These are phyloP conservation scores for Tephrocybe rancida DNA, from an alignment of 768 basidiomycete genomes.

Conservation along the genomic window DNA sequence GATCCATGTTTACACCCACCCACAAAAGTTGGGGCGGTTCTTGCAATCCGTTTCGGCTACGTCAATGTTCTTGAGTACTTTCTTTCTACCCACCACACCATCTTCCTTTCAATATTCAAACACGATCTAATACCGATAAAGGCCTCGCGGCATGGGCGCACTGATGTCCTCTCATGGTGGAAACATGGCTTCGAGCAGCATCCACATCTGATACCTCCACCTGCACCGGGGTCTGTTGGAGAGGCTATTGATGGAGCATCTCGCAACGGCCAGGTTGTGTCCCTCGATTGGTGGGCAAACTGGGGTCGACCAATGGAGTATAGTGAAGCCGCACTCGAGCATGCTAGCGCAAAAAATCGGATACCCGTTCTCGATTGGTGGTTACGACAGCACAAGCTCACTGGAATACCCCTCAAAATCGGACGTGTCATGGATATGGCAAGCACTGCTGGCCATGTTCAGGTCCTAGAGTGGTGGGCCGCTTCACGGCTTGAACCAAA, in stretches of 20 bases:
- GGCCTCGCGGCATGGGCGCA: conserved; percentile 77
- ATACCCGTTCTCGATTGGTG: conserved; percentile 85
- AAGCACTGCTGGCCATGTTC: conserved; percentile 73
- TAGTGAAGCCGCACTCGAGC: conserved; percentile 78
- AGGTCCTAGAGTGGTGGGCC: conserved; percentile 86
- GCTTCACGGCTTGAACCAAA: conserved; percentile 75
- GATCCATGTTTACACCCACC: conserved; percentile 60
- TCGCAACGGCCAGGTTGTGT: conserved; percentile 69
- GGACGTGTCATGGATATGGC: conserved; percentile 88
- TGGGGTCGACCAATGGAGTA: conserved; percentile 72
- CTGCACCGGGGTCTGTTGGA: conserved; percentile 53
- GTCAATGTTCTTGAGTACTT: conserved; percentile 77
- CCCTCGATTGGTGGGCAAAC: conserved; percentile 81
- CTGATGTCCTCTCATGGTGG: conserved; percentile 81
- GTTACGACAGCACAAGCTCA: conserved; percentile 56
- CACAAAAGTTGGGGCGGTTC: conserved; percentile 67
- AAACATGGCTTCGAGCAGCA: conserved; percentile 63
- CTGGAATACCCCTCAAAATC: conserved; percentile 68
- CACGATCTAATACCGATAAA: conserved; percentile 74
- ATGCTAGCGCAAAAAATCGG: conserved; percentile 77
- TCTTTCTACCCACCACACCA: conserved; percentile 60
- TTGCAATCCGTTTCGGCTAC: conserved; percentile 74
- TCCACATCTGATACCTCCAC: conserved; percentile 59
- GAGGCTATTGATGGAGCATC: conserved; percentile 83
- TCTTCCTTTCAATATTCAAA: conserved; percentile 68